Conservation (phyloP, 805 yeast species). For the Ogataea sp. region DNA sequence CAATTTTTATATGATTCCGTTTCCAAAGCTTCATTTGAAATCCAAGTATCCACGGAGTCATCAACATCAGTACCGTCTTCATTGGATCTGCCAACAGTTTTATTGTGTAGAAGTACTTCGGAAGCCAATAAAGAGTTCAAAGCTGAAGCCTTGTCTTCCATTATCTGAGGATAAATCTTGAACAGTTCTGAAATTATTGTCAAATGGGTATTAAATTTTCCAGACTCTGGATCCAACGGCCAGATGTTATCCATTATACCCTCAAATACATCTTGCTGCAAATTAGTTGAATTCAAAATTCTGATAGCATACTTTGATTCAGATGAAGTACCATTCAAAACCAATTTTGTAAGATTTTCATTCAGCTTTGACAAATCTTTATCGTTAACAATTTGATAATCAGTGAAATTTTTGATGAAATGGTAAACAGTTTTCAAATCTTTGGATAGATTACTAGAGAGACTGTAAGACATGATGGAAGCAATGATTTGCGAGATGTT, state of each 20-base stretch:
- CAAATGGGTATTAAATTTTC: slow-evolving; percentile 43
- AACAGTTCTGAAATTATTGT: slow-evolving; percentile 55
- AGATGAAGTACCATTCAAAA: slow-evolving; percentile 42
- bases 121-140: slow-evolving; percentile 54
- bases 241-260: slow-evolving; percentile 34
- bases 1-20: slow-evolving; percentile 9
- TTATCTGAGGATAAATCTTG: slow-evolving; percentile 33
- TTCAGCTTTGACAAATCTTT: slow-evolving; percentile 37
- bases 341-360: slow-evolving; percentile 36
- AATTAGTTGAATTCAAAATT: slow-evolving; percentile 28
- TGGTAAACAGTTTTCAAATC: slow-evolving; percentile 55
- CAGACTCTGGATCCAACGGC: slow-evolving; percentile 37
- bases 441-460: slow-evolving; percentile 17
- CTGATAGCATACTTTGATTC: slow-evolving; percentile 63
- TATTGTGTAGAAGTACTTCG: slow-evolving; percentile 50
- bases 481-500: slow-evolving; percentile 46
- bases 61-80: slow-evolving; percentile 34
- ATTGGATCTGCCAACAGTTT: slow-evolving; percentile 23
- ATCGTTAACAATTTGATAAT: slow-evolving; percentile 22
- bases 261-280: slow-evolving; percentile 30
- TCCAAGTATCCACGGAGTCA: slow-evolving; percentile 29
- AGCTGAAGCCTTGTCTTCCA: slow-evolving; percentile 45
- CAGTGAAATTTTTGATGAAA: slow-evolving; percentile 43
- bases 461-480: slow-evolving; percentile 3
- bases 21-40: slow-evolving; percentile 15